phyloP scores from a whole-genome alignment of 768 basidiomycete genomes.

The Kwoniella sp. region DNA sequence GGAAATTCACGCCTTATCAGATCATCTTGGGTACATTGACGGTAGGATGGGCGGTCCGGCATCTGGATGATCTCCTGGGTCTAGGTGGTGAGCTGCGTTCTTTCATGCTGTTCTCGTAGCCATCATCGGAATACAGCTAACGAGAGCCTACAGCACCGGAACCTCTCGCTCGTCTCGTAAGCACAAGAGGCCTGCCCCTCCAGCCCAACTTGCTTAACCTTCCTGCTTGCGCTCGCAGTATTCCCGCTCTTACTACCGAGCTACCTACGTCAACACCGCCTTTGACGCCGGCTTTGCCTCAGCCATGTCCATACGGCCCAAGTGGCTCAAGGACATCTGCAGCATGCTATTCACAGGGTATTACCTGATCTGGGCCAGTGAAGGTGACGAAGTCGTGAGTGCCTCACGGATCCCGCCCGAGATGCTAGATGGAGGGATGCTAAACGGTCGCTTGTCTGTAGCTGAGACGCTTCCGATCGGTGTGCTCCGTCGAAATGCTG shows the following conservation, averaged over 20 bases:
- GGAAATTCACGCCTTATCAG: constrained; percentile 93
- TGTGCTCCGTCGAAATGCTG: constrained; percentile 94
- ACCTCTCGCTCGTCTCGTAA: constrained; percentile 78
- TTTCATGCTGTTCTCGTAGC: no score
- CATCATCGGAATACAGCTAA: neutral
- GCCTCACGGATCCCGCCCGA: neutral
- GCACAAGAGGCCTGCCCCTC: no score
- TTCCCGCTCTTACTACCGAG: constrained; percentile 87
- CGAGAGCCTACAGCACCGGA: constrained; percentile 66
- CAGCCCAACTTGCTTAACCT: no score
- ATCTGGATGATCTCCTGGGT: constrained; percentile 80
- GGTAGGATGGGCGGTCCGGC: constrained; percentile 71
- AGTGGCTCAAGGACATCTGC: constrained; percentile 82
- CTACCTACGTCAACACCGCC: constrained; percentile 89
- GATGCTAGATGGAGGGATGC: neutral
- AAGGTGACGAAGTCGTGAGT: constrained; percentile 92
- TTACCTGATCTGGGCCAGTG: constrained; percentile 82
- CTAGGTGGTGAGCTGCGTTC: constrained; percentile 65
- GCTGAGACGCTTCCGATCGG: constrained; percentile 85
- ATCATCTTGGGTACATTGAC: constrained; percentile 82
- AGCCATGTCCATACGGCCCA: constrained; percentile 84
- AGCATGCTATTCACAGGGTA: constrained; percentile 81
- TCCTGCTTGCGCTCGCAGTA: constrained; percentile 62
- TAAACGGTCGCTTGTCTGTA: constrained; percentile 45
- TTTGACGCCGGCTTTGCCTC: constrained; percentile 97